Evolutionary conservation across 441 rosid genomes (phyloP), one percentile per base, ranked within the genome.

Genomic region (Francoa sonchifolia): DNA sequence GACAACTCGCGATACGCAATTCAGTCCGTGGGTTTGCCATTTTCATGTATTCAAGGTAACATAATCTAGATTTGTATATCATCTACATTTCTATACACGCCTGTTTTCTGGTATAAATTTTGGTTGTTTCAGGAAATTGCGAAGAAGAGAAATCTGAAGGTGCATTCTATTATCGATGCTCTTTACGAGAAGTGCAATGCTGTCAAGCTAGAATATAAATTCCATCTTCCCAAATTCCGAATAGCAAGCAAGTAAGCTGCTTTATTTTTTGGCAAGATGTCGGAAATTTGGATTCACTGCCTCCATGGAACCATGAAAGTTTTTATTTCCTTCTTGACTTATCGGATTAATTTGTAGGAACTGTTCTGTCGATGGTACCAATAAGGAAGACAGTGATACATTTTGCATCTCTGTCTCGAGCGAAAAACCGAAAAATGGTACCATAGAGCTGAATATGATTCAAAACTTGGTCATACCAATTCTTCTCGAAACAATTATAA

Each of bases 1-100:
- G 35, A 39, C 53, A 13, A 37, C 54, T 29, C 44, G 60, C 22
- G 53, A 49, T 57, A 49, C 43, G 16, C 55, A 19, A 8, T 53
- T 62, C 49, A 65, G 79, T 66, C 84, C 89, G 26, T 92, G 95
- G 99, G 79, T 83, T 47, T 77, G 90, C 75, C 94, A 83, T 61
- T 87, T 87, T 46, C 92, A 83, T 59, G 48, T 87, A 41, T 37
- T 52, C 42, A 65, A 86, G 96, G 96, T 86, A 69, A 37, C 26
- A 50, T 13, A 27, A 22, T 45, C 19, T 15, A 12, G 31, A 14
- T 38, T 5, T 52, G 19, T 34, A 16, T 28, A 36, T 33, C 12
- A 23, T 37, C 20, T 49, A 35, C 33, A 14, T 37, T n/a, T 54
- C 27, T 14, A 9, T 36, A 13, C 19, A 48, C 36, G 28, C 46